phyloP scores from a whole-genome alignment of 495 filamentous ascomycete species.

The Tuber brumale region DNA sequence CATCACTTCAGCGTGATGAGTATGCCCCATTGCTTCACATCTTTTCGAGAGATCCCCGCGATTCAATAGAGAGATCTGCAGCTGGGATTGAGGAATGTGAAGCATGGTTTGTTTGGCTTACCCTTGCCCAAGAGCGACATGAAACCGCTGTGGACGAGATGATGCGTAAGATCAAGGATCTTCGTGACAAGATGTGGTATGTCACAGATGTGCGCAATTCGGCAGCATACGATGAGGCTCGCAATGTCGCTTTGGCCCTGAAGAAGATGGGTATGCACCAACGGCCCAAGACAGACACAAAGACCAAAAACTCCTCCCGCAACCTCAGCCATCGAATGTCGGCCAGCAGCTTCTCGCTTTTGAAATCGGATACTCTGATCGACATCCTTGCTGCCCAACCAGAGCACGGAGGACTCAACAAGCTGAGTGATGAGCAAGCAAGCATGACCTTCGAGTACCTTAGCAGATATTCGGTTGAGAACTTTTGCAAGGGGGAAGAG shows the following conservation, averaged over 20 bases:
- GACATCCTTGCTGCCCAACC: conserved; percentile 76
- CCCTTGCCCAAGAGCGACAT: conserved; percentile 64
- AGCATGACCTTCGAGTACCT: conserved; percentile 82
- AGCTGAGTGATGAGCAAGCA: conserved; percentile 92
- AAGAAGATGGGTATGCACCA: conserved; percentile 78
- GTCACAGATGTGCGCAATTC: conserved; percentile 93
- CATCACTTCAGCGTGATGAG: conserved; percentile 58
- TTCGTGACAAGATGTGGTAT: conserved; percentile 98
- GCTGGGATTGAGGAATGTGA: conserved; percentile 66
- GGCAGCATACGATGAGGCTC: conserved; percentile 79
- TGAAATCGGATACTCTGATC: conserved; percentile 78
- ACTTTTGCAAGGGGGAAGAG: conserved; percentile 93
- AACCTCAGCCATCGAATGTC: conserved; percentile 50
- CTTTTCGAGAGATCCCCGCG: conserved; percentile 61
- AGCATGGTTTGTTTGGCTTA: conserved; percentile 68
- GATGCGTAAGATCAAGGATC: conserved; percentile 59
- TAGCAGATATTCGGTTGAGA: conserved; percentile 72
- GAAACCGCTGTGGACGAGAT: conserved; percentile 60
- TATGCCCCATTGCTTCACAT: conserved; percentile 64
- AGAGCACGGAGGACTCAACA: conserved; percentile 84
- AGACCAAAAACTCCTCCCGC: conserved; percentile 48
- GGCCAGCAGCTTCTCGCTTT: conserved; percentile 64
- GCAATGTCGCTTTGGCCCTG: conserved; percentile 75
- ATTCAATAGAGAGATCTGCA: conserved; percentile 58
- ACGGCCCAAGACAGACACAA: conserved; percentile 49